Percentiles rank a stretch among this genome's conserved stretches.
Evolutionary conservation across 805 yeast species (phyloP).

Genomic region (Ascoidea rubescens): DNA sequence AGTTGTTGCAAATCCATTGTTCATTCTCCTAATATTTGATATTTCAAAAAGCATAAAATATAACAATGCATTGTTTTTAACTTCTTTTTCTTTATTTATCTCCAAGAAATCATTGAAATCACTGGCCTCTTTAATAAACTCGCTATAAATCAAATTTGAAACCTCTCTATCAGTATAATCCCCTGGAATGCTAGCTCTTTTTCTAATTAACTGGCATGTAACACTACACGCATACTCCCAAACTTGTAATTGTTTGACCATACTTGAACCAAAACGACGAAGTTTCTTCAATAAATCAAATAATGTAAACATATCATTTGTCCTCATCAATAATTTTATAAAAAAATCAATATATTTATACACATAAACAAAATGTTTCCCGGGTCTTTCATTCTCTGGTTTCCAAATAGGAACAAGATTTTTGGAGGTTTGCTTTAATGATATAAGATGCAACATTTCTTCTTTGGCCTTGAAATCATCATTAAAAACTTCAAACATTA

Average conservation of each 20-base stretch:
- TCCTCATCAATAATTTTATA: conserved; percentile 36
- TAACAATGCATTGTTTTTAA: conserved; percentile 25
- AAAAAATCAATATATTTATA: conserved; percentile 54
- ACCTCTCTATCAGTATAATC: conserved; percentile 39
- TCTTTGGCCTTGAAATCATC: conserved; percentile 41
- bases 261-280: conserved; percentile 65
- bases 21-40: conserved; percentile 51
- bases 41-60: conserved; percentile 28
- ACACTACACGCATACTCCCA: conserved; percentile 53
- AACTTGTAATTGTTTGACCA: conserved; percentile 46
- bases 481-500: conserved; percentile 38
- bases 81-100: conserved; percentile 21
- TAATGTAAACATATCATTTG: conserved; percentile 45
- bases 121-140: conserved; percentile 27
- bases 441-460: conserved; percentile 50
- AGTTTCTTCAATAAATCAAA: conserved; percentile 53
- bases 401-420: conserved; percentile 82
- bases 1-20: conserved; percentile 74
- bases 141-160: conserved; percentile 27
- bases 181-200: conserved; percentile 26
- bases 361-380: conserved; percentile 77
- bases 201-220: conserved; percentile 37
- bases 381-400: conserved; percentile 84
- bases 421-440: conserved; percentile 53
- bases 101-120: conserved; percentile 15